Base-by-base conservation (phyloP, 1,284 basidiomycete species). In the Testicularia cyperi region DNA sequence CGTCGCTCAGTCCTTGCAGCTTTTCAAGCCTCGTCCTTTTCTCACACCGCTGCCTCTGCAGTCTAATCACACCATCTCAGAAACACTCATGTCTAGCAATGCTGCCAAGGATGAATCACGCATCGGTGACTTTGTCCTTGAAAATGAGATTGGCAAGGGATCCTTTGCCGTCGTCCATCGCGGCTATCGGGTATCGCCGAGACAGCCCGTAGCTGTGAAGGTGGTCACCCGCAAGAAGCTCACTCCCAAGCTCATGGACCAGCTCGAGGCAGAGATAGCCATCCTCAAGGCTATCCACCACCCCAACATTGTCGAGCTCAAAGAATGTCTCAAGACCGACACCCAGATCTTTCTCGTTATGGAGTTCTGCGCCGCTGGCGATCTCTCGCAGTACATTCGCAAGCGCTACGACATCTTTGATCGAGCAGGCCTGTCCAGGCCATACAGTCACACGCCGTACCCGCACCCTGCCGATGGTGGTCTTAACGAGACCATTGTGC, bases 161-260 rank as follows among this genome's bases (percentile, higher is more conserved):
- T 92, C 88, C 75, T 98, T 98, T 78, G 94, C 92, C 22, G 94
- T 88, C 1, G 94, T 99, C 27, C 94, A 91, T 79, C 88, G 88
- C 63, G 95, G 91, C 18, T 89, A 90, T 78, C 61, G 58, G 22
- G 15, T 47, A 8, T 43, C 47, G 6, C 52, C 66, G 5, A 48
- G 57, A 14, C 55, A 66, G 35, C 49, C 66, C 30, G 89, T 97
- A 28, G 95, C 94, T 5, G 88, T 98, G 80, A 99, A 99, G 82
- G 89, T 90, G 4, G 91, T 99, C 51, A 88, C 87, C 51, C 85
- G 88, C 39, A 85, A 87, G 69, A 91, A 88, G 68, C 84, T 98
- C 24, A 92, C 87, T 19, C 81, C 87, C 19, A 98, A 97, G 80
- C 84, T 97, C 18, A 85, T 96, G 48, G 92, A 97, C 78, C 98